Conservation (phyloP, 345 rosid species). For the Lenwebbia sp. region DNA sequence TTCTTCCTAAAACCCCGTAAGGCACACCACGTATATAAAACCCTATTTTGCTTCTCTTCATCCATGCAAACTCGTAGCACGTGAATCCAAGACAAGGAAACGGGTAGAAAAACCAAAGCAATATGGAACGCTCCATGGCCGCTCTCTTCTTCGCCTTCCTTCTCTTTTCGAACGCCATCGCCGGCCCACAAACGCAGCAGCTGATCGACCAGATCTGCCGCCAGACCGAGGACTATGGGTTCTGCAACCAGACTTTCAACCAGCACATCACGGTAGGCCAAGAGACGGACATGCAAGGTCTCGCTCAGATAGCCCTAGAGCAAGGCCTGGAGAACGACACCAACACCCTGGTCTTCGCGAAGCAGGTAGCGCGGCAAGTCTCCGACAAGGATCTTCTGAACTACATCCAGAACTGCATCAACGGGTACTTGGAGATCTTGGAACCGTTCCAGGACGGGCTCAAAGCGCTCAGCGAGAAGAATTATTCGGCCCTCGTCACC, state of each 20-base stretch:
- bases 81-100: too few relatives aligned
- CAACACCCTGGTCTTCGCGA: not conserved
- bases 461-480: too few relatives aligned
- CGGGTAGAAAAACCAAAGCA: not conserved
- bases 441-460: too few relatives aligned
- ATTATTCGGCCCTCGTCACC: too few relatives aligned
- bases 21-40: too few relatives aligned
- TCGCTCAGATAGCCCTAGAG: not conserved
- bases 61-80: too few relatives aligned
- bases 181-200: not conserved
- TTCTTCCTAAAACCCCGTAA: too few relatives aligned
- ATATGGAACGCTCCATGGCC: not conserved
- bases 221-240: not conserved
- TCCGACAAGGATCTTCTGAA: too few relatives aligned
- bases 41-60: too few relatives aligned
- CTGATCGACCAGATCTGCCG: not conserved
- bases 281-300: not conserved
- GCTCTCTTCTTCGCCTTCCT: not conserved
- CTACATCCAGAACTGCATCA: too few relatives aligned
- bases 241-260: not conserved
- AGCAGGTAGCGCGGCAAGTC: not conserved
- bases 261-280: not conserved
- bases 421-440: too few relatives aligned
- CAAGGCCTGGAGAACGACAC: not conserved
- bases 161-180: not conserved